Conservation (phyloP, 164 flowering plant species). For the Paratinospora sagittata region DNA sequence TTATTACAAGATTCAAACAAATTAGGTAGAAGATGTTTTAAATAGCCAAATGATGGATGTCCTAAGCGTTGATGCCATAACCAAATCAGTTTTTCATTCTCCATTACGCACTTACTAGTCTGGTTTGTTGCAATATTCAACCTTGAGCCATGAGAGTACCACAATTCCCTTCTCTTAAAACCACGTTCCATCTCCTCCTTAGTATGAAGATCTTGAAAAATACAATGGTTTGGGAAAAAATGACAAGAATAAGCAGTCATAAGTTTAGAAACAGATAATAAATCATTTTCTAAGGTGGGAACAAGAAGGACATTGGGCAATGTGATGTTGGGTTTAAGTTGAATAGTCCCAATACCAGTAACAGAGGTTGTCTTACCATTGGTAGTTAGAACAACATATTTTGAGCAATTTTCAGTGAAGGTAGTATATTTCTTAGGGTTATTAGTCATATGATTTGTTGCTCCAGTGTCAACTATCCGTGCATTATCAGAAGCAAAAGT, state of each 20-base stretch:
- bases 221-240: conserved; percentile 8
- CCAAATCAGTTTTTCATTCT: conserved; percentile 11
- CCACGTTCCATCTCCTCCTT: conserved; percentile 12
- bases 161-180: conserved; percentile 8
- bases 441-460: conserved; percentile 6
- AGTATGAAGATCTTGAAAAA: not conserved
- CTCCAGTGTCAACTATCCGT: conserved; percentile 16
- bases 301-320: conserved; percentile 14
- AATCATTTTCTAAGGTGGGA: conserved; percentile 9
- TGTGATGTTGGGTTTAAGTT: conserved; percentile 3
- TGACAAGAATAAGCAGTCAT: conserved; percentile 9
- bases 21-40: conserved; percentile 6
- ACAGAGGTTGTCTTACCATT: conserved; percentile 7
- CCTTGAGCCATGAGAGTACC: not conserved
- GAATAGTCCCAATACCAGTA: conserved; percentile 6
- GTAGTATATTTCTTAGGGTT: not conserved
- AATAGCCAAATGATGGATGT: conserved; percentile 12
- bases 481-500: not conserved
- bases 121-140: not conserved
- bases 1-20: not conserved
- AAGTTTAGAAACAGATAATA: conserved; percentile 14
- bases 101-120: not conserved
- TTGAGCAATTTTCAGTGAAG: not conserved
- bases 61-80: conserved; percentile 20
- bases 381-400: conserved; percentile 9